Base-by-base conservation (phyloP, 1,139 yeast genomes). In the Debaryomycetaceae sp. region DNA sequence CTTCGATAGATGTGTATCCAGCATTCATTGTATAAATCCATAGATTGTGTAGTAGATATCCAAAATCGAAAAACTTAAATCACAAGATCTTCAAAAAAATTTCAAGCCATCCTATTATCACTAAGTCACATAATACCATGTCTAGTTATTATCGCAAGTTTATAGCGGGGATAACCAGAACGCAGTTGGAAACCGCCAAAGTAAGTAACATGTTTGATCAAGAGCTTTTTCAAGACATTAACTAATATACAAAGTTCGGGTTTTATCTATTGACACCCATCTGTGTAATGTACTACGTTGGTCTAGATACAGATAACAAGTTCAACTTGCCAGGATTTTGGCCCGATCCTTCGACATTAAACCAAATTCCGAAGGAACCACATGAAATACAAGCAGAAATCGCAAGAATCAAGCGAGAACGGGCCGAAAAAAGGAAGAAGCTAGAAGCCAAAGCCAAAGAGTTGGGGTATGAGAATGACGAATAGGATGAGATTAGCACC, bases 301-400 rank as follows among this genome's bases (percentile, higher is more conserved):
- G 97, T 60, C 77, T 86, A 38, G 91, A 90, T 56, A 86, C 97
- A 1, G 96, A 91, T 63, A 80, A 76, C 55, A 90, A 89, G 68
- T 82, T 91, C 63, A 88, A 89, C 60, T 83, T 90, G 44, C 95
- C 96, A n/a, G 96, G 96, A 14, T 90, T 88, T 66, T 89, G 96
- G 96, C 98, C 98, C 1, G 97, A 90, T 64, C 97, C 97, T 36
- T 86, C 87, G 34, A 85, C 97, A 2, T 76, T 89, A 55, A 89
- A 90, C 61, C 86, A 87, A 65, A 84, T 91, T 35, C 98, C 97
- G 3, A 91, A 89, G 60, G 97, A 90, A 60, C 91, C 91, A 7
- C 88, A 86, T 56, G 97, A 91, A 60, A 88, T 90, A 51, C 85
- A 87, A 58, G 93, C 95, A 0, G 98, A 91, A 63, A 72, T 90